These are phyloP conservation scores for Penicillium manginii DNA, from an alignment of 495 filamentous ascomycete genomes.

Conservation along the genomic window DNA sequence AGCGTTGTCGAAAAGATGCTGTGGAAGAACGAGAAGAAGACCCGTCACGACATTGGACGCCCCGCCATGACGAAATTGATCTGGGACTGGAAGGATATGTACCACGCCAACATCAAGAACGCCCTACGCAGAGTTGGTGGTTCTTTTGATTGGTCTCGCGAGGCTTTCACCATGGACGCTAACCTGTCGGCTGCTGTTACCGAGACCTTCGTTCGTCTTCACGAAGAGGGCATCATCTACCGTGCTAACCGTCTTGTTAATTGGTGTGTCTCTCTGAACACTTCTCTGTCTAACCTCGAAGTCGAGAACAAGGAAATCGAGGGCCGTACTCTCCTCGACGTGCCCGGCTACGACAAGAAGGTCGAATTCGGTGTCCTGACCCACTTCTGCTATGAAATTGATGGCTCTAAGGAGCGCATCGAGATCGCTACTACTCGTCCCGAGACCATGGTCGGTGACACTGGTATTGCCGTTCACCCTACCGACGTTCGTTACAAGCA, in stretches of 20 bases:
- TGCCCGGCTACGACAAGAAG: constrained; percentile 68
- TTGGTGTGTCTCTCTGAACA: constrained; percentile 74
- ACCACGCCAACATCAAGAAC: constrained; percentile 64
- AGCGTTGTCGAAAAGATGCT: constrained; percentile 79
- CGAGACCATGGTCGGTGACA: constrained; percentile 84
- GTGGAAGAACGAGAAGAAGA: constrained; percentile 66
- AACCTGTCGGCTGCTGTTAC: constrained; percentile 69
- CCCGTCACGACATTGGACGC: constrained; percentile 68
- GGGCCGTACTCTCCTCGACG: constrained; percentile 66
- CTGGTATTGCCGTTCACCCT: constrained; percentile 77
- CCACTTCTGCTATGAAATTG: constrained; percentile 73
- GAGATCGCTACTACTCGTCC: constrained; percentile 79
- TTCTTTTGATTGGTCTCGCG: constrained; percentile 65
- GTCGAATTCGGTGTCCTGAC: constrained; percentile 74
- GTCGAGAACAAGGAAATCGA: constrained; percentile 74
- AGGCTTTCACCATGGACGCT: constrained; percentile 76
- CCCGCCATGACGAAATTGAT: constrained; percentile 60
- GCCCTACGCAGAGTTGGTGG: constrained; percentile 62
- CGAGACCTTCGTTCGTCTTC: constrained; percentile 71
- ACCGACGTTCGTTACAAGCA: constrained; percentile 66
- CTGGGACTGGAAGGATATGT: constrained; percentile 73
- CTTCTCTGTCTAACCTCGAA: constrained; percentile 77
- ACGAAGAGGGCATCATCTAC: constrained; percentile 79
- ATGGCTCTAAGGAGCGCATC: constrained; percentile 64
- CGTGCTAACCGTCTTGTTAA: constrained; percentile 77